Base-by-base conservation (phyloP, 257 asterid genomes). In the Henckelia pumila region DNA sequence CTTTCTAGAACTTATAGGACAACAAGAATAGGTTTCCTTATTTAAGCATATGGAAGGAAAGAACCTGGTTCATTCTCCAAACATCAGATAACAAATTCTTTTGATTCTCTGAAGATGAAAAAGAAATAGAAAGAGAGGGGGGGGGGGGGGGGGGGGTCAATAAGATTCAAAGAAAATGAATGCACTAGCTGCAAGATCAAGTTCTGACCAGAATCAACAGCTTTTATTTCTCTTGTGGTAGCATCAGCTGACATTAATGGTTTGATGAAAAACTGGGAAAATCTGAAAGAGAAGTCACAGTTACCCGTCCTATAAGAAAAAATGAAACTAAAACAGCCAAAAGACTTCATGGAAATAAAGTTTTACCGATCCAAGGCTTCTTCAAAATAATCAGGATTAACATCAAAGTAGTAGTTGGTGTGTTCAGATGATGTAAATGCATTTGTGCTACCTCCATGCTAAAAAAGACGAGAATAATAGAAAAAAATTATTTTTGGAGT, bases 241-340 rank as follows among this genome's bases (percentile, higher is more conserved):
- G 97, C 99, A 88, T 93, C 99, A 23, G 96, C 81, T 14, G 97
- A 88, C 97, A 93, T 93, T 76, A 93, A 82, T 68, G 99, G 99
- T 64, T 90, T 90, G 74, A 88, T 84, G 79, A 93, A 93, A 72
- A 93, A 93, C 79, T 93, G 99, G 55, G 95, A 86, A 73, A 90
- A 93, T 75, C 99, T 90, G 85, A 65, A 80, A 17, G 70, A 24
- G 6, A 50, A 75, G 70, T 59, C n/a, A 19, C 63, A 68, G 64
- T 67, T 79, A 63, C 28, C 25, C 66, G 30, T 37, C 7, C 30
- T 64, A 52, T 47, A 22, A 2, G 73, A 65, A 33, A 32, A 56
- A n/a, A 71, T 16, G 21, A 52, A 17, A 56, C 61, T 33, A 26
- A 44, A 47, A 53, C 50, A 49, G 19, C 55, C 68, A 4, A 61